Percentiles rank a stretch among this genome's conserved stretches.
Conservation (phyloP, 106 monocot species). For the Narthecium ossifragum region DNA sequence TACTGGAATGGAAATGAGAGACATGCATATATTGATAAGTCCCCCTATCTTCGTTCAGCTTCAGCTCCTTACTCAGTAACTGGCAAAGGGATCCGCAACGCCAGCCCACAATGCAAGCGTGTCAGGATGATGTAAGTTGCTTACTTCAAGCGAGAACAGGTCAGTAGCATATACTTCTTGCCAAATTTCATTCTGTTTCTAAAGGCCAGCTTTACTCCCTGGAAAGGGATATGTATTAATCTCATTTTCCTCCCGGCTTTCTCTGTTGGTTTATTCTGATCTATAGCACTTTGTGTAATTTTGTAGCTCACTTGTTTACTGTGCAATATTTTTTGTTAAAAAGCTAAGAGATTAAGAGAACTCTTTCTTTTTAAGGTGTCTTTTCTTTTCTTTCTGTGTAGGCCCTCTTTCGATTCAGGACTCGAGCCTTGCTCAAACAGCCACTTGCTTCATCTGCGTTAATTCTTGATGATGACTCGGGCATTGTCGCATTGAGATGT, state of each 20-base stretch:
- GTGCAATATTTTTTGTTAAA: too few relatives aligned
- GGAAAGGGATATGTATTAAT: neutral
- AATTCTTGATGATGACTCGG: too few relatives aligned
- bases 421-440: too few relatives aligned
- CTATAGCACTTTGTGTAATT: neutral
- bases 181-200: neutral
- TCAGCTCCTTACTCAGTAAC: slow-evolving; percentile 69
- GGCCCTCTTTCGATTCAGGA: too few relatives aligned
- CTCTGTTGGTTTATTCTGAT: neutral
- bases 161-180: neutral
- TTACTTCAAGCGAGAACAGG: neutral
- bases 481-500: too few relatives aligned
- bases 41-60: slow-evolving; percentile 73
- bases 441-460: too few relatives aligned
- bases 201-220: neutral
- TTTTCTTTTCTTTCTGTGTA: too few relatives aligned
- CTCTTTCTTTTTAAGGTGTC: too few relatives aligned
- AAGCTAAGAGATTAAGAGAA: too few relatives aligned
- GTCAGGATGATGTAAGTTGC: slow-evolving; percentile 48
- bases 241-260: neutral
- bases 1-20: slow-evolving; percentile 88
- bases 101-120: slow-evolving; percentile 46
- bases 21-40: slow-evolving; percentile 76
- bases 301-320: neutral
- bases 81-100: slow-evolving; percentile 55